Conservation (phyloP, 179 eudicot species). For the Monotropa hypopitys region DNA sequence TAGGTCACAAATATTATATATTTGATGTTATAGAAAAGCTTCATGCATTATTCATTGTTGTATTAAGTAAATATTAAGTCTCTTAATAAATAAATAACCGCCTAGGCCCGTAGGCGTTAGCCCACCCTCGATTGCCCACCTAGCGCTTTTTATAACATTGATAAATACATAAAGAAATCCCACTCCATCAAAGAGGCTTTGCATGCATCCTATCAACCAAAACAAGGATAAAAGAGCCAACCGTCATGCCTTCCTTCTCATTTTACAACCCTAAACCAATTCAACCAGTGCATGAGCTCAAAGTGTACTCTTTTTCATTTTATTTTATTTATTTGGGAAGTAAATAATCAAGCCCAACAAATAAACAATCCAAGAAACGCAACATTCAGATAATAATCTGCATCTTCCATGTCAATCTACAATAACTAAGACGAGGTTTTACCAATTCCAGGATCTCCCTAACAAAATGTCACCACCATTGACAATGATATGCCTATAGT, state of each 20-base stretch:
- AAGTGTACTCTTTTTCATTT: neutral
- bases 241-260: neutral
- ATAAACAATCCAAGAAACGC: neutral
- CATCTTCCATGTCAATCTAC: neutral
- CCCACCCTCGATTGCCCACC: no score
- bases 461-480: neutral
- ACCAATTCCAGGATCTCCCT: neutral
- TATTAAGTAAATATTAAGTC: no score
- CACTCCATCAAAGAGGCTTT: neutral
- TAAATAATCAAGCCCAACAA: neutral
- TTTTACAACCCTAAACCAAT: neutral
- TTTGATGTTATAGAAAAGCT: no score
- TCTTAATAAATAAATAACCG: no score
- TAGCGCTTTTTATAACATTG: no score
- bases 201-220: neutral
- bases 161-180: neutral
- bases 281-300: neutral
- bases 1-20: no score
- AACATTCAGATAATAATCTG: neutral
- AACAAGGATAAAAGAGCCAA: neutral
- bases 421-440: neutral
- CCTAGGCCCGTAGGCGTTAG: no score
- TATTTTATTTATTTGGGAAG: neutral
- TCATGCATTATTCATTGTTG: no score
- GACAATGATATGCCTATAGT: neutral